phyloP scores from a whole-genome alignment of 768 basidiomycete species.

The Fomitopsis pulvina region DNA sequence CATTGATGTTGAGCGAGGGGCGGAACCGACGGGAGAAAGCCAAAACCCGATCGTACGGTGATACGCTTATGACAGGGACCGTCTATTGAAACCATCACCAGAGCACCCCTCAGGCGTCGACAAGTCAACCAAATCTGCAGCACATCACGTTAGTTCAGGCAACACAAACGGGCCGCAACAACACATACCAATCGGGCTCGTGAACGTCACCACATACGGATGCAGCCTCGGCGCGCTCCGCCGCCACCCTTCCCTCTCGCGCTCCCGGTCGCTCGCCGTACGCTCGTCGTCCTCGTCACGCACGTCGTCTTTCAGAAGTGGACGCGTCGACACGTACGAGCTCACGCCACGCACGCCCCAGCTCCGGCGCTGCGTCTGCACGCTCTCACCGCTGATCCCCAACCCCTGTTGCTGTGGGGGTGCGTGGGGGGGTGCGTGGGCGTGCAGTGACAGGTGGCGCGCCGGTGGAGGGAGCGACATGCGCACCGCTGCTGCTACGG shows the following conservation, averaged over 20 bases:
- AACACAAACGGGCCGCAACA: not conserved
- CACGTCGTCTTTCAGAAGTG: not conserved
- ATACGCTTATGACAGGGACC: too few relatives aligned
- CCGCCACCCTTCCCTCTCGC: not conserved
- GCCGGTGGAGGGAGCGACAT: constrained; percentile 1
- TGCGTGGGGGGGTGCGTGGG: not conserved
- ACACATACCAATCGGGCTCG: constrained; percentile 31
- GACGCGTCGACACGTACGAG: constrained; percentile 1
- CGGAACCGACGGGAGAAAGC: too few relatives aligned
- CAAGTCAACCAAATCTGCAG: constrained; percentile 19
- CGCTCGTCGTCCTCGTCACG: not conserved
- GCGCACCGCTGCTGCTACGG: not conserved
- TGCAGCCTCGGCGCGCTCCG: constrained; percentile 17
- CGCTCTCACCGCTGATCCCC: constrained; percentile 1
- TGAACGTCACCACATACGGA: constrained; percentile 30
- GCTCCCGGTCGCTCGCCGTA: constrained; percentile 4
- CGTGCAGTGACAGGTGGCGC: not conserved
- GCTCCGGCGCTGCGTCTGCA: not conserved
- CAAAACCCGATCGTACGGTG: too few relatives aligned
- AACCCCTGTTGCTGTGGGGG: constrained; percentile 1
- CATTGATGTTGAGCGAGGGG: too few relatives aligned
- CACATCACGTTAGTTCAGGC: not conserved
- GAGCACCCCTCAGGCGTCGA: constrained; percentile 10
- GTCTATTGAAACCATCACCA: too few relatives aligned
- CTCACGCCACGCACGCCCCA: not conserved